Evolutionary conservation across 140 eudicot genomes (phyloP), one percentile per base, ranked within the genome.

Genomic region (Senecio squalidus): DNA sequence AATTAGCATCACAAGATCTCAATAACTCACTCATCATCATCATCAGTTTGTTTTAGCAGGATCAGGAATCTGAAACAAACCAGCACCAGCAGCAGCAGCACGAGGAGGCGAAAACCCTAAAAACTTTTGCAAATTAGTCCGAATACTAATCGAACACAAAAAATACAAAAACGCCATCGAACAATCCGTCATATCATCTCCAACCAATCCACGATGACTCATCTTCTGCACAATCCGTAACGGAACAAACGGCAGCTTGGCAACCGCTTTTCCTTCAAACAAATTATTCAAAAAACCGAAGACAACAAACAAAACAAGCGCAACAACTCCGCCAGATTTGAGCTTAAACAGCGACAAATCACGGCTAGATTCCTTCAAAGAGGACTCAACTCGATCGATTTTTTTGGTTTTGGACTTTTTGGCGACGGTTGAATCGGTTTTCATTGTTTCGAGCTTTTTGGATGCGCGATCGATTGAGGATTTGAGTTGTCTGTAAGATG

Each of bases 131-230:
- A 91, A 74, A 75, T 91, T 91, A 9, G 98, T 86, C 68, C 98
- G 33, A 23, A 91, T 87, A 69, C 98, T 87, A 34, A 91, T 74
- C 70, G 96, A 86, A 39, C 98, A 91, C 72, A 91, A 43, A 24
- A 91, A 72, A 46, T 91, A 87, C 84, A 91, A 68, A 84, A 91
- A 91, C 56, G 96, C 98, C 98, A 91, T 91, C 16, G 96, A 84
- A 71, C 98, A 91, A 84, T 91, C 98, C 64, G 98, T 91, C 70
- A 64, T 56, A 66, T 91, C 98, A 10, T 86, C 94, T 29, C 98
- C 96, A 0, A 53, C 55, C 78, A 91, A 65, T 0, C 94, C 94
- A 43, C 98, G 47, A 43, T 91, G 98, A 25, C 94, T 83, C 96
- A 91, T 91, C 80, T 91, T 91, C 86, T 86, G 95, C 58, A 91